phyloP scores from a whole-genome alignment of 768 basidiomycete genomes.

The Punctularia strigosozonata region DNA sequence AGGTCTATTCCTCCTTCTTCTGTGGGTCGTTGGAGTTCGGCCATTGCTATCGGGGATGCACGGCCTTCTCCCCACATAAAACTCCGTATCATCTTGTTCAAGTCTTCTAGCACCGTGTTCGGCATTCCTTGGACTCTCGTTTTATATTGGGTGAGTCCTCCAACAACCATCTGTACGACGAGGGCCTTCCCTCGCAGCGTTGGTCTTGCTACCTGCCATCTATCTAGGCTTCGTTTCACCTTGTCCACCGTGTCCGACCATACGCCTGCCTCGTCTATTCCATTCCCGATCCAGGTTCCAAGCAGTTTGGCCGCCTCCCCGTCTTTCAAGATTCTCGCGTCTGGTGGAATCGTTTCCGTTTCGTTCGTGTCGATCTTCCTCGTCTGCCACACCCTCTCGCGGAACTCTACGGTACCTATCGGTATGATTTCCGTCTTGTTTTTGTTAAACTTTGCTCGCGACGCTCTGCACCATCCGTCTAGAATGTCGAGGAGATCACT shows the following conservation, averaged over 20 bases:
- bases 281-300: constrained; percentile 10
- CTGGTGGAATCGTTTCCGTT: neutral
- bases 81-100: constrained; percentile 7
- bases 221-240: constrained; percentile 4
- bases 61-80: constrained; percentile 10
- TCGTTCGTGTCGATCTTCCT: neutral
- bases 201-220: constrained; percentile 8
- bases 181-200: constrained; percentile 8
- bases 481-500: constrained; percentile 17
- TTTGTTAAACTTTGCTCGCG: constrained; percentile 13
- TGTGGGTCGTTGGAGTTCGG: neutral
- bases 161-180: constrained; percentile 8
- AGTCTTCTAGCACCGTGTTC: constrained; percentile 1
- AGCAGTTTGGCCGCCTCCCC: constrained; percentile 4
- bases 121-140: constrained; percentile 21
- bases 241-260: constrained; percentile 10
- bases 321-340: constrained; percentile 1
- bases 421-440: constrained; percentile 14
- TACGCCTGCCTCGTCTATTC: constrained; percentile 1
- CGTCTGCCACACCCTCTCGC: constrained; percentile 4
- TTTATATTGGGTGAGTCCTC: constrained; percentile 17
- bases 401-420: constrained; percentile 8
- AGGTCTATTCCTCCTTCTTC: constrained; percentile 6
- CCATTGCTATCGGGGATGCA: neutral
- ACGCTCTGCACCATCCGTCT: constrained; percentile 17